phyloP scores from a whole-genome alignment of 371 early-diverging fungal species.

The Chytridium lagenaria region DNA sequence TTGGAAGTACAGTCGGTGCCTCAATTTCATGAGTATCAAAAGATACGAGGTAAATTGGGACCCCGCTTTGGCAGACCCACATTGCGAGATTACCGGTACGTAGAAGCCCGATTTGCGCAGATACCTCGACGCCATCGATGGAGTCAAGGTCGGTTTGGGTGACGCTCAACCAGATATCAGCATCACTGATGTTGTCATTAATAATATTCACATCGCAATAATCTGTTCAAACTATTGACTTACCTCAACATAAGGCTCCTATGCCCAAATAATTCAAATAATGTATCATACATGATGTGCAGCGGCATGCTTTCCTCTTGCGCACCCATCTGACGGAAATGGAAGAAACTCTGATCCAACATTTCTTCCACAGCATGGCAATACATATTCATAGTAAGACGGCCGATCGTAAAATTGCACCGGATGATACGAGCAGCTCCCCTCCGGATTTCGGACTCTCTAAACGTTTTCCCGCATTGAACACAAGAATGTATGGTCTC shows the following conservation, averaged over 20 bases:
- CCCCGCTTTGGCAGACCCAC: conserved; percentile 4
- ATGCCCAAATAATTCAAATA: conserved; percentile 17
- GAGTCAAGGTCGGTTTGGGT: not conserved
- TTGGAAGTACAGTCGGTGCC: not conserved
- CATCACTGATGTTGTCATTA: too few relatives aligned
- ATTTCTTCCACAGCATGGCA: conserved; percentile 1
- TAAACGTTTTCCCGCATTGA: conserved; percentile 3
- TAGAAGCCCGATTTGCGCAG: not conserved
- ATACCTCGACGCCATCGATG: not conserved
- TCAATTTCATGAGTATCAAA: conserved; percentile 13
- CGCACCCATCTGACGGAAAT: conserved; percentile 7
- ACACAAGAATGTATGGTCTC: not conserved
- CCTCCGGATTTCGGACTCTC: conserved; percentile 12
- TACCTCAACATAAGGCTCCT: not conserved
- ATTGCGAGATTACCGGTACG: not conserved
- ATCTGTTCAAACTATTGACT: too few relatives aligned
- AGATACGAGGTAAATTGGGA: not conserved
- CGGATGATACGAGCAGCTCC: conserved; percentile 9
- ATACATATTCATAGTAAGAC: not conserved
- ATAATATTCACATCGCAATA: too few relatives aligned
- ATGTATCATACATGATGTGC: not conserved
- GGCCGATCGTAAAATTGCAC: not conserved
- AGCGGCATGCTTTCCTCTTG: not conserved
- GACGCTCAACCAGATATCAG: not conserved
- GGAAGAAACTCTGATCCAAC: not conserved